Evolutionary conservation across 2,329 filamentous ascomycete species (phyloP), one percentile per base, ranked within the genome.

Genomic region (Anthostomella pinea): DNA sequence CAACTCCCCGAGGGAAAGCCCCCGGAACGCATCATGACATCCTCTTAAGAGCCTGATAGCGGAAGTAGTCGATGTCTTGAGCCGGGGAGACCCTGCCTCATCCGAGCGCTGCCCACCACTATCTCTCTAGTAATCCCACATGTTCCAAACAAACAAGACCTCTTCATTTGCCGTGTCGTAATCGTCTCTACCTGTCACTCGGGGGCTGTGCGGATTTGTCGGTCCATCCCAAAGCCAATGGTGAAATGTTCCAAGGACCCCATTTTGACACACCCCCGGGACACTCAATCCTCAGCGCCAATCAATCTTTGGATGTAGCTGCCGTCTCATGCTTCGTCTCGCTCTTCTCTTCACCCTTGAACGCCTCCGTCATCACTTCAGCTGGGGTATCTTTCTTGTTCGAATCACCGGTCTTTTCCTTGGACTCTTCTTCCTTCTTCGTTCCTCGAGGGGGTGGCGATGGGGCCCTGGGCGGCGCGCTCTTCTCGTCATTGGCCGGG

Each of bases 401-500:
- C 30, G 53, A 38, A 28, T 49, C 45, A 26, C 49, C 48, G n/a
- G 39, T 43, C 48, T 46, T 50, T 21, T 40, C 37, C 34, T 52
- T 39, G 23, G 44, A 23, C 25, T 52, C 51, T 31, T 54, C 48
- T 28, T 51, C 43, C 35, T 54, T 58, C 51, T 49, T 60, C 28
- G 43, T 43, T 32, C 48, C 47, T 19, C 56, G 52, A 16, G 56
- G 51, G 14, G 57, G 59, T 18, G 57, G 58, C 26, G 55, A 61
- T 6, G 56, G 56, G 14, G 57, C 57, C 43, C 51, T 46, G 7
- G 59, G 63, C 17, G 59, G 56, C 14, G 51, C 46, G 35, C 45
- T 54, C 35, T 38, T 48, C 33, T 57, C 57, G 17, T 55, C 50
- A 14, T 54, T 49, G 33, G 41, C 41, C 5, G 53, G 47, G 10